These are phyloP conservation scores for Neurospora sp. DNA, from an alignment of 495 filamentous ascomycete species.

Conservation along the genomic window DNA sequence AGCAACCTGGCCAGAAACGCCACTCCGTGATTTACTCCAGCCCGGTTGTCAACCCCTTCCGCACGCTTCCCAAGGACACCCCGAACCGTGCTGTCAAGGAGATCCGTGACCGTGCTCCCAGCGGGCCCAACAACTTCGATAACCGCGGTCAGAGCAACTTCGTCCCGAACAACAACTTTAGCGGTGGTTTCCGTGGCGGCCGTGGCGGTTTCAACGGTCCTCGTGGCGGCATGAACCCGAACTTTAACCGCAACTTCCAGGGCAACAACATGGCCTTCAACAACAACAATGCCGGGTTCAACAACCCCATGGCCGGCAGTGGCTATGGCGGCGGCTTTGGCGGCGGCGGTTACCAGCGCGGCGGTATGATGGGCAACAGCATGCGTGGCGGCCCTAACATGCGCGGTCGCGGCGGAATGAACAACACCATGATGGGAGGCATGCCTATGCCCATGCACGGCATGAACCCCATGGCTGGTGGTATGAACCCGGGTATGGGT, in stretches of 20 bases:
- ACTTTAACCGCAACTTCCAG: conserved; percentile 35
- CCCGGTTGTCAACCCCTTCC: conserved; percentile 75
- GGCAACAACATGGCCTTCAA: conserved; percentile 13
- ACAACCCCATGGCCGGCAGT: conserved; percentile 32
- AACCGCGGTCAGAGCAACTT: conserved; percentile 28
- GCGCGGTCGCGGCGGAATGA: conserved; percentile 57
- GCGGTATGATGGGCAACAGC: conserved; percentile 56
- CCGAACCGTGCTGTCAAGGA: conserved; percentile 66
- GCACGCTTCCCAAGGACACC: conserved; percentile 83
- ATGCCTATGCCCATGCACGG: conserved; percentile 22
- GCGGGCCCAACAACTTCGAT: conserved; percentile 28
- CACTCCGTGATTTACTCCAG: conserved; percentile 65
- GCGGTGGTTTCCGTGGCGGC: conserved; percentile 26
- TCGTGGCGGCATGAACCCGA: conserved; percentile 23
- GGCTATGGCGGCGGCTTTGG: conserved; percentile 51
- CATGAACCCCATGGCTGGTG: conserved; percentile 26
- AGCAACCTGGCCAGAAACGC: conserved; percentile 49
- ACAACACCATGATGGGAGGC: conserved; percentile 22
- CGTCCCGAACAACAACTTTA: conserved; percentile 32
- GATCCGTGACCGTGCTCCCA: conserved; percentile 35
- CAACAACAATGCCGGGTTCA: conserved; percentile 29
- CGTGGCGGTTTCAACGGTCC: conserved; percentile 28
- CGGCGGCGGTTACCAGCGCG: conserved; percentile 43
- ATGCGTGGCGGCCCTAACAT: conserved; percentile 62
- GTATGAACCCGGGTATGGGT: conserved; percentile 49